Evolutionary conservation across 148 eudicot species (phyloP), one percentile per base, ranked within the genome.

Genomic region (Rhododendron simsii): DNA sequence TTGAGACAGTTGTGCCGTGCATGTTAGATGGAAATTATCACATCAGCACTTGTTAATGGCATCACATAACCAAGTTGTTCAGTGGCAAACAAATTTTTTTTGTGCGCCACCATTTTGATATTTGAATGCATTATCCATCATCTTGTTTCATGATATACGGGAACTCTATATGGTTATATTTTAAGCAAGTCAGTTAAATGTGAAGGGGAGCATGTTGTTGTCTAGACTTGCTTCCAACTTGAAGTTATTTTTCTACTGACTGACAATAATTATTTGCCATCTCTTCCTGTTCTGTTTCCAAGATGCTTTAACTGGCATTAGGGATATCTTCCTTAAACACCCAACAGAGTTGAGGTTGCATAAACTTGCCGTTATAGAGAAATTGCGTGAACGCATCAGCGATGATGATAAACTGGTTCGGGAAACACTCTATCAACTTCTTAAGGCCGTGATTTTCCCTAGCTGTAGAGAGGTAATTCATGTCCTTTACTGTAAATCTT

Each of bases 351-450:
- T 96, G 89, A 94, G 87, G 89, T 87, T 87, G 91, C 98, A 96
- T 87, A 95, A 92, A 87, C 94, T 94, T 86, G 92, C 95, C 82
- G 90, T 92, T 73, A 90, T 95, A 55, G 99, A 96, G 93, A 96
- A 96, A 87, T 86, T 96, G 89, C 98, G 98, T 78, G 99, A 96
- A 84, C 98, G 99, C 50, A 96, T 96, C 71, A 91, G 93, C 82
- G 99, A 96, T 84, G 96, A 93, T 81, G 99, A 94, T 88, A 95
- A 92, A 88, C 33, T 90, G 71, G 98, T 96, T 71, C 98, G 99
- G 82, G 99, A 96, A 85, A 90, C 96, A 44, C 90, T 95, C 51
- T 95, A 90, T 93, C 96, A 95, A 87, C 92, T 96, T 86, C 90
- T 96, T 75, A 95, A 93, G 91, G 85, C 95, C 10, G 93, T 92